These are phyloP conservation scores for Powellomyces hirtus DNA, from an alignment of 192 early-diverging fungal species.

Conservation along the genomic window DNA sequence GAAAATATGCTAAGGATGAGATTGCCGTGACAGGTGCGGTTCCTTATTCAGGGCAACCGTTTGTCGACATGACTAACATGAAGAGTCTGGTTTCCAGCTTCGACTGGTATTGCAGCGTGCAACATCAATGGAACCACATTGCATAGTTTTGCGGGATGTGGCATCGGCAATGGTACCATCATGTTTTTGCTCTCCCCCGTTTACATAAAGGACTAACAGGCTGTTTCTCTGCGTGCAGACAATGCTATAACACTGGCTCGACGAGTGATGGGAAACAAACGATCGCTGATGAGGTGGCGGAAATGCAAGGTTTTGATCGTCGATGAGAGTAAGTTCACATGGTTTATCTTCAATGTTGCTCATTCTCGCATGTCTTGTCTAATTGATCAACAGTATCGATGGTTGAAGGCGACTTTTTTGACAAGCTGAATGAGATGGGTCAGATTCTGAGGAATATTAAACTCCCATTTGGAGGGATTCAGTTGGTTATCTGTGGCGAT, in stretches of 20 bases:
- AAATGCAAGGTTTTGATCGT: conserved; percentile 42
- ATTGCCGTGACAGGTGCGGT: conserved; percentile 48
- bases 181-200: too few relatives aligned
- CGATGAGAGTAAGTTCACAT: conserved; percentile 40
- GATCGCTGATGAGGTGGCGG: conserved; percentile 1
- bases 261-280: not conserved
- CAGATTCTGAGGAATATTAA: conserved; percentile 14
- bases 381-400: conserved; percentile 39
- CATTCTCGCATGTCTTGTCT: not conserved
- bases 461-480: conserved; percentile 53
- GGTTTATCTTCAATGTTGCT: not conserved
- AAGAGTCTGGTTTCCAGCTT: conserved; percentile 25
- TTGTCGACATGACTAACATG: not conserved
- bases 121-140: conserved; percentile 60
- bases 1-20: conserved; percentile 24
- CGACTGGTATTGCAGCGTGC: conserved; percentile 58
- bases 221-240: too few relatives aligned
- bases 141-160: conserved; percentile 55
- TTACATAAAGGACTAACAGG: too few relatives aligned
- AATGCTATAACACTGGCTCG: not conserved
- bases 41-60: not conserved
- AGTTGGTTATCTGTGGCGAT: conserved; percentile 49
- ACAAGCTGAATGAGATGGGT: conserved; percentile 44
- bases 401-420: conserved; percentile 48
- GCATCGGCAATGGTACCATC: conserved; percentile 37